Percentiles rank a stretch among this genome's conserved stretches.
Conservation (phyloP, 306 rosid species). For the Prinsepia uniflora region DNA sequence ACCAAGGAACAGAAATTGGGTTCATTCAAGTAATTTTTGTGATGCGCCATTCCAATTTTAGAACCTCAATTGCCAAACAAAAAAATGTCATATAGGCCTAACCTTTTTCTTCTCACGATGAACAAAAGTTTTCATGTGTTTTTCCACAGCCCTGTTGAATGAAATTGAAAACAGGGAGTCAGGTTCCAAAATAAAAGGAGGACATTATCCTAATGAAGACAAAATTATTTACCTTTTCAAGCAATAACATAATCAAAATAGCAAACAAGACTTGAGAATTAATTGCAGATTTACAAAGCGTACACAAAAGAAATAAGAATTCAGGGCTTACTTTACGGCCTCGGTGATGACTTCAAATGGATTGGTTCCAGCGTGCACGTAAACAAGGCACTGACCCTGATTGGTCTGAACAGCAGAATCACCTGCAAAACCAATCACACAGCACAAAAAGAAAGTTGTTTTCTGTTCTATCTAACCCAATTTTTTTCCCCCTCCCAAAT, state of each 20-base stretch:
- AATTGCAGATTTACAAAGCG: not conserved
- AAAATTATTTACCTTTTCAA: not conserved
- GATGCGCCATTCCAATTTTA: constrained; percentile 6
- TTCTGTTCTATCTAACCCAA: constrained; percentile 44
- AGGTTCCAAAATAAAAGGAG: not conserved
- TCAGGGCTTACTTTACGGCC: constrained; percentile 67
- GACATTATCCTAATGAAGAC: not conserved
- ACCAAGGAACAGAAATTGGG: constrained; percentile 30
- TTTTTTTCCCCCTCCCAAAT: constrained; percentile 38
- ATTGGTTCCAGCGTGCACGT: constrained; percentile 91
- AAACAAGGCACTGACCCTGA: constrained; percentile 80
- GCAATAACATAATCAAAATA: not conserved
- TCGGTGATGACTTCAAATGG: constrained; percentile 90
- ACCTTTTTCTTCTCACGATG: constrained; percentile 94
- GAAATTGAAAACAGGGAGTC: constrained; percentile 20
- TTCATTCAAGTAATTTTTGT: constrained; percentile 1
- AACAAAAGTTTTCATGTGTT: constrained; percentile 73
- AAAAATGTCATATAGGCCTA: constrained; percentile 18
- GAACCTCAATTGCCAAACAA: not conserved
- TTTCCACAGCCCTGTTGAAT: constrained; percentile 66
- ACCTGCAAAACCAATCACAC: constrained; percentile 86
- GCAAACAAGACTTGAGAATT: not conserved
- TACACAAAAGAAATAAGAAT: not conserved
- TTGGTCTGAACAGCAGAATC: constrained; percentile 69
- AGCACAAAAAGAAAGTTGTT: constrained; percentile 52